Conservation (phyloP, 306 rosid genomes). For the Albizia julibrissin region DNA sequence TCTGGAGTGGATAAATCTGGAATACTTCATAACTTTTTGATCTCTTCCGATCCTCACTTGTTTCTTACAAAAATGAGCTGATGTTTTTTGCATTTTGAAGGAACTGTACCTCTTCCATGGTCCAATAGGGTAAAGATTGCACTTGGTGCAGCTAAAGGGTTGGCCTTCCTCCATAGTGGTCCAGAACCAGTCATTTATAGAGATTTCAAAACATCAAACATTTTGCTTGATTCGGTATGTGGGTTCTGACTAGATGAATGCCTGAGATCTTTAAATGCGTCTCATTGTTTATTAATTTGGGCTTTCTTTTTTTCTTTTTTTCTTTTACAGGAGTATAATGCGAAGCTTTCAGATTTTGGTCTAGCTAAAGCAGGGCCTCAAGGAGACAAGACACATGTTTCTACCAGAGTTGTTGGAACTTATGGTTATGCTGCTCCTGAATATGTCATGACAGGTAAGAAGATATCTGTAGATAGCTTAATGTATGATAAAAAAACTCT, state of each 20-base stretch:
- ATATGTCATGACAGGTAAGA: constrained; percentile 94
- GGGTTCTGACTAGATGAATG: constrained; percentile 6
- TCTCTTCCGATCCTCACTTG: constrained; percentile 21
- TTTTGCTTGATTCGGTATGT: constrained; percentile 91
- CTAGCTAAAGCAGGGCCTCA: constrained; percentile 98
- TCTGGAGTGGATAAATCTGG: constrained; percentile 22
- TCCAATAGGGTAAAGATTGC: constrained; percentile 90
- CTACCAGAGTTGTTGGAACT: constrained; percentile 95
- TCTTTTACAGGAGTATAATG: constrained; percentile 77
- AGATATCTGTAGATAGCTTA: constrained; percentile 28
- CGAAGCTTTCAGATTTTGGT: constrained; percentile 99
- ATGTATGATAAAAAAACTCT: constrained; percentile 15
- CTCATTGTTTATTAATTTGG: constrained; percentile 24
- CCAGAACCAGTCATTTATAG: constrained; percentile 93
- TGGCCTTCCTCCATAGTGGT: constrained; percentile 94
- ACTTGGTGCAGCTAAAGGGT: constrained; percentile 94
- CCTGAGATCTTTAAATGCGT: not conserved
- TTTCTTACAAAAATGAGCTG: constrained; percentile 38
- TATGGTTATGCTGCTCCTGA: constrained; percentile 98
- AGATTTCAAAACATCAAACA: constrained; percentile 97
- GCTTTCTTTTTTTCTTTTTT: no score
- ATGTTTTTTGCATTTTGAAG: constrained; percentile 56
- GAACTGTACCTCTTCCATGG: constrained; percentile 97
- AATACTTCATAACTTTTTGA: not conserved
- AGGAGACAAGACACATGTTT: constrained; percentile 97